A percentile compares a stretch with the other conserved stretches of the same genome.
Evolutionary conservation across 2,329 filamentous ascomycete genomes (phyloP).

Genomic region (Uncinocarpus reesii): DNA sequence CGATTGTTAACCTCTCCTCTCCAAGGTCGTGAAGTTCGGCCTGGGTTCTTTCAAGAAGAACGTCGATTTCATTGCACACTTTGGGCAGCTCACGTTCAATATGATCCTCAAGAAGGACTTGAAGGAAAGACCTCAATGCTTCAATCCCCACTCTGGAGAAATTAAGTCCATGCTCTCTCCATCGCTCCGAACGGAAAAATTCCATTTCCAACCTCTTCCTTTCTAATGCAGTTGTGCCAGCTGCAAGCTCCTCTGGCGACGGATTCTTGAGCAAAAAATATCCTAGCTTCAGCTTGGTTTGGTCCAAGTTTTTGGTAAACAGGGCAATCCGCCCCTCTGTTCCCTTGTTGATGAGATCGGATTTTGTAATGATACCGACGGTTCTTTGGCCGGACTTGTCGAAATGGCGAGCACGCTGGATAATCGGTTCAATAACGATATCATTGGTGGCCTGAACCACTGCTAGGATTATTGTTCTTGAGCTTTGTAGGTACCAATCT

Average conservation of each 20-base stretch:
- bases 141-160: slow-evolving; percentile 35
- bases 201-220: neutral
- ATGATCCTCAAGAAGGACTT: slow-evolving; percentile 34
- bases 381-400: slow-evolving; percentile 34
- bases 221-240: neutral
- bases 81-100: slow-evolving; percentile 35
- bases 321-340: slow-evolving; percentile 9
- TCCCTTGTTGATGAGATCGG: slow-evolving; percentile 41
- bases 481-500: slow-evolving; percentile 31
- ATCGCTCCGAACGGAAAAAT: slow-evolving; percentile 1
- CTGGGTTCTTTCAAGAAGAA: neutral
- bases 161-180: slow-evolving; percentile 24
- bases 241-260: neutral
- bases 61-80: slow-evolving; percentile 19
- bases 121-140: slow-evolving; percentile 33
- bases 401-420: slow-evolving; percentile 31
- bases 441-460: slow-evolving; percentile 39
- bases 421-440: slow-evolving; percentile 39
- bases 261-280: slow-evolving; percentile 13
- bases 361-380: slow-evolving; percentile 47
- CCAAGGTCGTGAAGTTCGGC: slow-evolving; percentile 3
- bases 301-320: slow-evolving; percentile 4
- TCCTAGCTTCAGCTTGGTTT: slow-evolving; percentile 11
- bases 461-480: slow-evolving; percentile 34
- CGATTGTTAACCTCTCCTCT: neutral